A percentile compares a stretch with the other conserved stretches of the same genome.
phyloP scores from a whole-genome alignment of 257 asterid genomes.

The Forsythia suspensa region DNA sequence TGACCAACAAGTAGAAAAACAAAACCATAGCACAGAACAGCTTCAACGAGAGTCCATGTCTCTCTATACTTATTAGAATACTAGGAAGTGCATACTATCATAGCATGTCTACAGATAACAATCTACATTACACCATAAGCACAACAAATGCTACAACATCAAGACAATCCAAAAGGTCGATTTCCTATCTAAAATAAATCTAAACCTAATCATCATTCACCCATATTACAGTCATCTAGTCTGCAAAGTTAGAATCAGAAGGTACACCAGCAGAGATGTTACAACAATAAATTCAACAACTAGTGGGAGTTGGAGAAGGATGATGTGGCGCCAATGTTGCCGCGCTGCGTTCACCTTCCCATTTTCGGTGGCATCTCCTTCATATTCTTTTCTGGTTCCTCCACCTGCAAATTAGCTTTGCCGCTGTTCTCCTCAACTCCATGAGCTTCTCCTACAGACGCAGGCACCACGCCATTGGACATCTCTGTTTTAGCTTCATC shows the following conservation, averaged over 20 bases:
- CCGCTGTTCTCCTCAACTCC: not conserved
- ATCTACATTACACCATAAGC: not conserved
- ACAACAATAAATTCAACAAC: not conserved
- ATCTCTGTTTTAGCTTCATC: slow-evolving; percentile 4
- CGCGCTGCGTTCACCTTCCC: slow-evolving; percentile 18
- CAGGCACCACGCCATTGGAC: not conserved
- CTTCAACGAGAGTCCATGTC: not conserved
- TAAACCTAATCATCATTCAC: not conserved
- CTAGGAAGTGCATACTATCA: not conserved
- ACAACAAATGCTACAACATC: not conserved
- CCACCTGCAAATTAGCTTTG: slow-evolving; percentile 15
- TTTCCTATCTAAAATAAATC: slow-evolving; percentile 3
- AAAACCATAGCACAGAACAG: not conserved
- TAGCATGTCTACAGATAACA: not conserved
- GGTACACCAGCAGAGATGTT: not conserved
- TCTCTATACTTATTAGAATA: not conserved
- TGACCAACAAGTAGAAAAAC: no score
- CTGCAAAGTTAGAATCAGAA: not conserved
- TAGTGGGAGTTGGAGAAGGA: not conserved
- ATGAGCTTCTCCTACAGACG: slow-evolving; percentile 5
- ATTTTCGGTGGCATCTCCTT: slow-evolving; percentile 31
- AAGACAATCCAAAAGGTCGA: not conserved
- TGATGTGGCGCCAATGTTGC: not conserved
- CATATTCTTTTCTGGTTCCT: slow-evolving; percentile 1
- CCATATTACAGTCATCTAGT: not conserved